Evolutionary conservation across 257 asterid species (phyloP).

Genomic region (Striga asiatica): DNA sequence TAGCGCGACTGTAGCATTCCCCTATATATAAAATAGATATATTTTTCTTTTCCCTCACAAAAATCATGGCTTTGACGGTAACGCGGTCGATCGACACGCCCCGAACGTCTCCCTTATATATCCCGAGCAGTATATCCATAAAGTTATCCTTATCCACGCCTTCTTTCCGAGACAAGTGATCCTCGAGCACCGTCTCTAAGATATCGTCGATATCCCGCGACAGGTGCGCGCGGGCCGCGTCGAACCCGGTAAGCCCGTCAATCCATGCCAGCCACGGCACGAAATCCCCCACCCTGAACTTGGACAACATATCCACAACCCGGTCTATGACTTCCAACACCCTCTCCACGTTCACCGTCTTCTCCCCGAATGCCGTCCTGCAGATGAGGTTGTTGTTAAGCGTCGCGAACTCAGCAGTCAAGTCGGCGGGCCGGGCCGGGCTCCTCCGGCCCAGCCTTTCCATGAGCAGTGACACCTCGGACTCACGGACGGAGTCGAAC

Average conservation of each 20-base stretch:
- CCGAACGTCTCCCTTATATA: constrained; percentile 3
- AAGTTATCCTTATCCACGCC: background rate
- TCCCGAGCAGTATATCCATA: constrained; percentile 6
- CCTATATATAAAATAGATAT: background rate
- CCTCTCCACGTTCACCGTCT: background rate
- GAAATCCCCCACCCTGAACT: constrained; percentile 8
- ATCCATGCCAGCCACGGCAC: constrained; percentile 21
- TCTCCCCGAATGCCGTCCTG: constrained; percentile 14
- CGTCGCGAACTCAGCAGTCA: background rate
- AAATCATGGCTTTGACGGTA: background rate
- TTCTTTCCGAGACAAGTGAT: background rate
- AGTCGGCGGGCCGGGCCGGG: background rate
- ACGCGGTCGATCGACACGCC: constrained; percentile 4
- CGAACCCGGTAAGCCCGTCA: constrained; percentile 4
- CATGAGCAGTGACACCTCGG: constrained; percentile 1
- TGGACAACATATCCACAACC: background rate
- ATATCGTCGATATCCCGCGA: background rate
- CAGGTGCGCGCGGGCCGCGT: background rate
- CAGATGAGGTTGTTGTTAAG: constrained; percentile 4
- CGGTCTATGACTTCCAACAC: background rate
- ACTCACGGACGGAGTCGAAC: background rate
- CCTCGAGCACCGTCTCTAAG: background rate
- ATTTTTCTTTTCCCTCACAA: too few relatives aligned
- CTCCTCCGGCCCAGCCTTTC: background rate
- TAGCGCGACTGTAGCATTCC: too few relatives aligned